phyloP scores from a whole-genome alignment of 1,139 yeast genomes.

The Debaryomycetaceae sp. region DNA sequence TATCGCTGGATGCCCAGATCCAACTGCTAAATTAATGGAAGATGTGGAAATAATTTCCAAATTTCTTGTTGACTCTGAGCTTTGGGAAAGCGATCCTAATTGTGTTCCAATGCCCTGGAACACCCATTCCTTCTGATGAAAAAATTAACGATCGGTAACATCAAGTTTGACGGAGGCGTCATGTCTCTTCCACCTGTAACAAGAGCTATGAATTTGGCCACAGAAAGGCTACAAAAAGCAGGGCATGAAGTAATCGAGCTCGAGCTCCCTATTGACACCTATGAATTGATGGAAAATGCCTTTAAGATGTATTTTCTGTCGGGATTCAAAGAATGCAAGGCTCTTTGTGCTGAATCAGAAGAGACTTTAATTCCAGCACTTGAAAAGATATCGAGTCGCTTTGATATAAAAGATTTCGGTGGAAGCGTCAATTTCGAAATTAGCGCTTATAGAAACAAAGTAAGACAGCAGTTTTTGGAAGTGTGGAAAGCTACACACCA shows the following conservation, averaged over 20 bases:
- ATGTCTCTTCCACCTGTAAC: conserved; percentile 15
- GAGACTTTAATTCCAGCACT: conserved; percentile 9
- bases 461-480: too few relatives aligned
- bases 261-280: conserved; percentile 8
- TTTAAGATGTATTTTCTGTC: conserved; percentile 11
- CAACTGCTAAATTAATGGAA: conserved; percentile 18
- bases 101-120: conserved; percentile 14
- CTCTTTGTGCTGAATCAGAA: too few relatives aligned
- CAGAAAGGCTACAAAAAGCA: too few relatives aligned
- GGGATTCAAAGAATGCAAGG: conserved; percentile 12
- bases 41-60: conserved; percentile 20
- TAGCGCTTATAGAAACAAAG: too few relatives aligned
- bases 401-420: conserved; percentile 1
- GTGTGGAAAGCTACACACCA: conserved; percentile 1
- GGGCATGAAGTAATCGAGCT: conserved; percentile 15
- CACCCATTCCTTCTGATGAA: neutral
- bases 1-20: conserved; percentile 16
- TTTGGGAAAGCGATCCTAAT: conserved; percentile 13
- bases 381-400: neutral
- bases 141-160: neutral
- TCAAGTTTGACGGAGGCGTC: too few relatives aligned
- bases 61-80: conserved; percentile 13
- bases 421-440: conserved; percentile 1
- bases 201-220: conserved; percentile 11
- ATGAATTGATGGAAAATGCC: conserved; percentile 6